These are phyloP conservation scores for Cenchrus purpureus DNA, from an alignment of 176 grass and related monocot species.

Conservation along the genomic window DNA sequence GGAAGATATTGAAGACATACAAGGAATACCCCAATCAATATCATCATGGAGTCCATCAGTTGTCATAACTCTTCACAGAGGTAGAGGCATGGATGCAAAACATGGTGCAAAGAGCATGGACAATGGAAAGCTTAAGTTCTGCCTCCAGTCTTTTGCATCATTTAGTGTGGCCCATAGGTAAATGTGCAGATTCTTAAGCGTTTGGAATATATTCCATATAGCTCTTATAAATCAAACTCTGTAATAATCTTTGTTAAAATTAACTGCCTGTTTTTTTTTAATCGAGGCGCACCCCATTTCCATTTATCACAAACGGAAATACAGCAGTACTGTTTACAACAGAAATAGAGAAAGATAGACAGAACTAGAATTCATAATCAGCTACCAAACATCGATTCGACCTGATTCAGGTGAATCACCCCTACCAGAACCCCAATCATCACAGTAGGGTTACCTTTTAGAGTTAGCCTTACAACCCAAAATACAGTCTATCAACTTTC, in stretches of 20 bases:
- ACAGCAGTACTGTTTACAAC: too few relatives aligned
- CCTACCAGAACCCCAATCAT: too few relatives aligned
- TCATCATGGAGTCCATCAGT: constrained; percentile 76
- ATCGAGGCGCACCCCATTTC: too few relatives aligned
- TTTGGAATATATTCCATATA: constrained; percentile 13
- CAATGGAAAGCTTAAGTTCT: constrained; percentile 85
- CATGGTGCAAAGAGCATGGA: constrained; percentile 84
- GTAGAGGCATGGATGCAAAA: constrained; percentile 90
- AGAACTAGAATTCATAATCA: too few relatives aligned
- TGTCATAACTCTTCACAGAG: constrained; percentile 74
- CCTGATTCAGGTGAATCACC: too few relatives aligned
- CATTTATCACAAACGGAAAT: too few relatives aligned
- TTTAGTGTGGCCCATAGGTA: constrained; percentile 94
- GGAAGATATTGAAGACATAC: constrained; percentile 98
- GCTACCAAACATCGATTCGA: too few relatives aligned
- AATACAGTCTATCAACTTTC: too few relatives aligned
- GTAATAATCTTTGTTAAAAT: not conserved
- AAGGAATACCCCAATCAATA: constrained; percentile 66
- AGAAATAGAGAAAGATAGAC: too few relatives aligned
- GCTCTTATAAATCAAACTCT: constrained; percentile 16
- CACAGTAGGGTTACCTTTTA: too few relatives aligned
- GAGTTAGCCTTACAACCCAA: too few relatives aligned
- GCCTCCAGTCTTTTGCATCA: constrained; percentile 88
- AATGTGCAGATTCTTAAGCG: constrained; percentile 15
- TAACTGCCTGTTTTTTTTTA: not conserved